phyloP scores from a whole-genome alignment of 306 rosid genomes.

The Benincasa hispida region DNA sequence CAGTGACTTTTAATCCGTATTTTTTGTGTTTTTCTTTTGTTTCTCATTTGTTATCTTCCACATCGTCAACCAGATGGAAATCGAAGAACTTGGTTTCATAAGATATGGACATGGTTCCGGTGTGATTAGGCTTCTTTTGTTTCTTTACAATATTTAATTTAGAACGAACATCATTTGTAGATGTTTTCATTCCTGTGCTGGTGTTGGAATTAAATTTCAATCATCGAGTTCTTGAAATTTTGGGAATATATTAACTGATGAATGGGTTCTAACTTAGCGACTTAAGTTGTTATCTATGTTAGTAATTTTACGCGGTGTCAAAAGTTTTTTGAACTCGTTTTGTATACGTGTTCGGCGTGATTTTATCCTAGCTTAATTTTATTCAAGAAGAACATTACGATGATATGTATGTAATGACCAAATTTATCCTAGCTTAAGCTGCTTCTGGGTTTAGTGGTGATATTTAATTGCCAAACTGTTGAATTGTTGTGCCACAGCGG shows the following conservation, averaged over 20 bases:
- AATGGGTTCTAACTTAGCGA: neutral
- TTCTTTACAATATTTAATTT: neutral
- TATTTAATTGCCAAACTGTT: no score
- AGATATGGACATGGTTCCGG: neutral
- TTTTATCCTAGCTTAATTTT: no score
- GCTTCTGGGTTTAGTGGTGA: neutral
- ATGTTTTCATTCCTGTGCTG: neutral
- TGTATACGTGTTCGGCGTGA: neutral
- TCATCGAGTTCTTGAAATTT: neutral
- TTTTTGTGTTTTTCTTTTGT: neutral
- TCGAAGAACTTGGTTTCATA: neutral
- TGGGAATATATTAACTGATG: neutral
- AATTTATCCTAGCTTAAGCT: neutral
- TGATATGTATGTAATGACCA: neutral
- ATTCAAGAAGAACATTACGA: neutral
- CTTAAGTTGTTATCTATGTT: neutral
- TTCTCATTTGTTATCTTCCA: neutral
- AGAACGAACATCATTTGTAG: neutral
- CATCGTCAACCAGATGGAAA: no score
- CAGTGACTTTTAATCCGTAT: neutral
- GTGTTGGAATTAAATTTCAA: neutral
- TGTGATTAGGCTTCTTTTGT: neutral
- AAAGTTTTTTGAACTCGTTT: neutral
- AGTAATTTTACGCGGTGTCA: neutral
- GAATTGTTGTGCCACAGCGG: no score